Conservation (phyloP, 2,329 filamentous ascomycete species). For the Verticillium nubilum region DNA sequence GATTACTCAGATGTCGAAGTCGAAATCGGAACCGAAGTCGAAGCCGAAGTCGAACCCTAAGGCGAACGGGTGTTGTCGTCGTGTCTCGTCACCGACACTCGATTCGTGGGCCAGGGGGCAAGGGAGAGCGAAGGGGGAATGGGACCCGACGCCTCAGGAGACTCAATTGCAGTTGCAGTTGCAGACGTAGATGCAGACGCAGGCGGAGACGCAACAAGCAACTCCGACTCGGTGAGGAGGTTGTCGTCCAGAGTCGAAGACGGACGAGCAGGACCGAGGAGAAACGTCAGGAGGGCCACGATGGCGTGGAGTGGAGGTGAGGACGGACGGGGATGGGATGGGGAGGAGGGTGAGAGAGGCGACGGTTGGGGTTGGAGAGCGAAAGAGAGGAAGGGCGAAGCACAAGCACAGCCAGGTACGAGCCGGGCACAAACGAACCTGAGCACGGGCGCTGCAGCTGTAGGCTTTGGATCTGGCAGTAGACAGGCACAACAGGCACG, state of each 20-base stretch:
- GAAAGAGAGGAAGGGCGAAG: background rate
- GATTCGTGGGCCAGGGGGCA: background rate
- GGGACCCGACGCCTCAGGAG: background rate
- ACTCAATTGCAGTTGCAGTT: background rate
- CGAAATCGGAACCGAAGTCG: background rate
- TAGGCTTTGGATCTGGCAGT: background rate
- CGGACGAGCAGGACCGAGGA: background rate
- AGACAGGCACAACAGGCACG: too few species aligned
- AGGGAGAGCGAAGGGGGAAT: background rate
- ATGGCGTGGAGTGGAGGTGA: background rate
- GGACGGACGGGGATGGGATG: background rate
- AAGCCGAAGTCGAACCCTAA: background rate
- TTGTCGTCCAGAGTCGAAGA: background rate
- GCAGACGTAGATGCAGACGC: background rate
- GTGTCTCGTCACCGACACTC: conserved; percentile 2
- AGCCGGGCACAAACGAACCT: background rate
- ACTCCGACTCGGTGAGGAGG: background rate
- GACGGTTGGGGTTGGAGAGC: background rate
- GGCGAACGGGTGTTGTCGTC: background rate
- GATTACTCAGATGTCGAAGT: background rate
- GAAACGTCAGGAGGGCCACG: background rate
- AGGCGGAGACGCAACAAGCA: background rate
- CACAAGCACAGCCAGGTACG: background rate
- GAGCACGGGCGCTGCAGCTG: background rate
- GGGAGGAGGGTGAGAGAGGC: background rate